Evolutionary conservation across 129 eudicot genomes (phyloP).

Genomic region (Pseudognaphalium luteoalbum): DNA sequence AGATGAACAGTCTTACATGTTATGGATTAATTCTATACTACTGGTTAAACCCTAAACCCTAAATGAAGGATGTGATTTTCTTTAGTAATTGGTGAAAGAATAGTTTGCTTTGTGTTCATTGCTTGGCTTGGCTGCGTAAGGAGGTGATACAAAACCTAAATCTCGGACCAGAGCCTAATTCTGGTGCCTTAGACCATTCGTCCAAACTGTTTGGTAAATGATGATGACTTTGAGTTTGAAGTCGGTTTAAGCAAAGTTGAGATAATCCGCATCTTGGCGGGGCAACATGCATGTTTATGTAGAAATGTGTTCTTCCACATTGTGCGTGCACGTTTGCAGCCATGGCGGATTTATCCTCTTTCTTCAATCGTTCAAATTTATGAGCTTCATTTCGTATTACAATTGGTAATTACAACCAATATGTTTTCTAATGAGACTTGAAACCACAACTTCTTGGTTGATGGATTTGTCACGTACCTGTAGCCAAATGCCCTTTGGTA

Average conservation of each 20-base stretch:
- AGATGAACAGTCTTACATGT: not conserved
- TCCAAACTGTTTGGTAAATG: conserved; percentile 67
- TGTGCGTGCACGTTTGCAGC: not conserved
- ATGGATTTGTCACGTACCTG: too few relatives aligned
- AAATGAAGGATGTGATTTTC: not conserved
- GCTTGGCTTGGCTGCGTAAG: too few relatives aligned
- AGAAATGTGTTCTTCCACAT: not conserved
- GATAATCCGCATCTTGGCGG: not conserved
- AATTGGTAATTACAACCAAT: too few relatives aligned
- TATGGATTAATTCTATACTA: not conserved
- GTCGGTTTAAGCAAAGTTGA: not conserved
- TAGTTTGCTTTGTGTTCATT: not conserved
- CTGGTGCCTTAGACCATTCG: conserved; percentile 99
- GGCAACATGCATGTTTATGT: not conserved
- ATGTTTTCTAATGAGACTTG: not conserved
- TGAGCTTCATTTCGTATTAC: not conserved
- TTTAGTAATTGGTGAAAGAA: not conserved
- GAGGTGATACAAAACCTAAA: too few relatives aligned
- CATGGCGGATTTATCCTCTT: not conserved
- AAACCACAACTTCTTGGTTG: not conserved
- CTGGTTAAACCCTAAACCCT: not conserved
- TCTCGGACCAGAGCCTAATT: conserved; percentile 78
- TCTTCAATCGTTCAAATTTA: not conserved
- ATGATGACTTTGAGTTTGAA: not conserved
- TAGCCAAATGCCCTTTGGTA: not conserved